Base-by-base conservation (phyloP, 2,329 filamentous ascomycete species). In the Hymenoscyphus fraxineus region DNA sequence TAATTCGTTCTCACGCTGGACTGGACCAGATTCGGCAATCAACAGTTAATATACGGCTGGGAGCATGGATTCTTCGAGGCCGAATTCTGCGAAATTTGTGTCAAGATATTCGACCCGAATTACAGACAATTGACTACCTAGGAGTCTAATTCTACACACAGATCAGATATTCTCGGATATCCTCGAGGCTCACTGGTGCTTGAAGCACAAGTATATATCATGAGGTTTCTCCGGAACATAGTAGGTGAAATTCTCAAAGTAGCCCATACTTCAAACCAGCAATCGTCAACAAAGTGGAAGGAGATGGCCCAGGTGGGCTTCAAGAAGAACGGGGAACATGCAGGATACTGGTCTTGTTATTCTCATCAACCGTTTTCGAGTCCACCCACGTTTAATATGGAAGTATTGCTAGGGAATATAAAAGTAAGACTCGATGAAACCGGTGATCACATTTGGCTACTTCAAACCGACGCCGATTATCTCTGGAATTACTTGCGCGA, bases 151-250 rank as follows among this genome's bases (percentile, higher is more conserved):
- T 9, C 58, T 12, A 59, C 58, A 2, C 67, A 69, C 35, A 32
- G 51, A 44, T 19, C n/a, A 10, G 64, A 66, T 31, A 64, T 63
- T 31, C 13, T 67, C 32, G 64, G 63, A 7, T 69, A 62, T 56
- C 68, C 67, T 5, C 57, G 44, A 15, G 68, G 22, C 7, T 44
- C 32, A 12, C 59, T 70, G 7, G 15, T 69, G 15, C 58, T 70
- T 6, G 64, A 70, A 56, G 64, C 63, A 13, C 68, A 70, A 31
- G 38, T n/a, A 1, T 41, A 58, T 13, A 41, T 69, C 3, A 39
- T 64, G 51, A 13, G 2, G 1, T 58, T 61, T 16, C 58, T 69
- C 1, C 56, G 57, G 2, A 54, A 2, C 1, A 13, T 63, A 4
- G 51, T 65, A 38, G 31, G 22, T 13, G 59, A 66, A 3, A 27